Base-by-base conservation (phyloP, 73 alveolate species). In the Paramecium tetraurelia region DNA sequence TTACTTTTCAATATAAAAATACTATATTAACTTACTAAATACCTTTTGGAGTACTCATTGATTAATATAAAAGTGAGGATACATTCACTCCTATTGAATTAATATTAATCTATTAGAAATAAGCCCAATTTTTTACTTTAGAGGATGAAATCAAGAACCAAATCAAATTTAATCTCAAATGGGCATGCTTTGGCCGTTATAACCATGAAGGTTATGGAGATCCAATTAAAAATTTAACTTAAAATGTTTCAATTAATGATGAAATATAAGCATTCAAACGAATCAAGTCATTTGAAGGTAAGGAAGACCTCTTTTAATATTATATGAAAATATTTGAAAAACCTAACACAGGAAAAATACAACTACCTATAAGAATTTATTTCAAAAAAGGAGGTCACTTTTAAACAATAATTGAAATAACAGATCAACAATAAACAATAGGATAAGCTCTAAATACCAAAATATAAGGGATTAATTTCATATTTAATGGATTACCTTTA, bases 1-100 rank as follows among this genome's bases (percentile, higher is more conserved):
- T 75, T 35, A n/a, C 38, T 12, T 38, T 75, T 11, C 7, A 11
- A 29, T 75, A 16, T 11, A 75, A 75, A 41, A 6, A 75, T 12
- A 18, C 12, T 7, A 4, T n/a, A 75, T 75, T 75, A 38, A 69
- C 57, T 36, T 75, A 75, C 10, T n/a, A 29, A 12, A 20, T 75
- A 14, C 87, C 87, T 35, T 75, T 75, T 75, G 87, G 87, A 20
- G 68, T 75, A 5, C 38, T 75, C n/a, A 33, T 75, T 75, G 87
- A 75, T 75, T 38, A 36, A 21, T 29, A 75, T 41, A 12, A 38
- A n/a, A 35, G 46, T 35, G 33, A 75, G 0, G 87, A 75, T 38
- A n/a, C 38, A 21, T 75, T 75, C 22, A 38, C 69, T 3, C 87
- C 87, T 29, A 10, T 75, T 5, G 46, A 75, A 11, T 12, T 75